These are phyloP conservation scores for Globisporangium spiculum DNA, from an alignment of 352 stramenopile genomes.

Conservation along the genomic window DNA sequence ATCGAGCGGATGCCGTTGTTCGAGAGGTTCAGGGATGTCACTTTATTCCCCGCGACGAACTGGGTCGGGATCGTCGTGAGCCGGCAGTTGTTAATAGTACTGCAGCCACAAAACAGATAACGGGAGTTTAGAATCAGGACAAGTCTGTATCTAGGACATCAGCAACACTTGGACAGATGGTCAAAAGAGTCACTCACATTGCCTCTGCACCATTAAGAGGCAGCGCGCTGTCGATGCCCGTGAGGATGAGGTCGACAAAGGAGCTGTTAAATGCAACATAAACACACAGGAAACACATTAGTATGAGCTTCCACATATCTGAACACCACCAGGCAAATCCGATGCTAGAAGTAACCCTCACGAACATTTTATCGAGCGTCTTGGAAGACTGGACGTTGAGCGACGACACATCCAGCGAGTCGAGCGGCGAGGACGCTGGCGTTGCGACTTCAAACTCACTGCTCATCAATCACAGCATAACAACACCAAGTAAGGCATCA, in stretches of 20 bases:
- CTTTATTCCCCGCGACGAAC: slow-evolving; percentile 35
- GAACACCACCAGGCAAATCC: too few species aligned
- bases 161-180: neutral
- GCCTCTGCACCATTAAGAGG: slow-evolving; percentile 44
- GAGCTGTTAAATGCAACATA: neutral
- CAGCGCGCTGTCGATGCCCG: slow-evolving; percentile 45
- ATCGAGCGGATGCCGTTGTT: slow-evolving; percentile 40
- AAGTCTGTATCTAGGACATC: neutral
- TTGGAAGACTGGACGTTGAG: slow-evolving; percentile 56
- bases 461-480: neutral
- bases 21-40: slow-evolving; percentile 32
- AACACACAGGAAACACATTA: neutral
- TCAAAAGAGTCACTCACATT: slow-evolving; percentile 38
- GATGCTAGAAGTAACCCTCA: neutral
- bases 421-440: slow-evolving; percentile 32
- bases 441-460: slow-evolving; percentile 46
- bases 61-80: slow-evolving; percentile 54
- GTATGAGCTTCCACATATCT: neutral
- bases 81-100: slow-evolving; percentile 67
- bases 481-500: too few species aligned
- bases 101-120: slow-evolving; percentile 19
- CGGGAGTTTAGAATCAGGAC: neutral
- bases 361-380: slow-evolving; percentile 43
- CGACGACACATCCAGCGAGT: slow-evolving; percentile 54
- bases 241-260: slow-evolving; percentile 46